Evolutionary conservation across 306 rosid species (phyloP).

Genomic region (Castanea sativa): DNA sequence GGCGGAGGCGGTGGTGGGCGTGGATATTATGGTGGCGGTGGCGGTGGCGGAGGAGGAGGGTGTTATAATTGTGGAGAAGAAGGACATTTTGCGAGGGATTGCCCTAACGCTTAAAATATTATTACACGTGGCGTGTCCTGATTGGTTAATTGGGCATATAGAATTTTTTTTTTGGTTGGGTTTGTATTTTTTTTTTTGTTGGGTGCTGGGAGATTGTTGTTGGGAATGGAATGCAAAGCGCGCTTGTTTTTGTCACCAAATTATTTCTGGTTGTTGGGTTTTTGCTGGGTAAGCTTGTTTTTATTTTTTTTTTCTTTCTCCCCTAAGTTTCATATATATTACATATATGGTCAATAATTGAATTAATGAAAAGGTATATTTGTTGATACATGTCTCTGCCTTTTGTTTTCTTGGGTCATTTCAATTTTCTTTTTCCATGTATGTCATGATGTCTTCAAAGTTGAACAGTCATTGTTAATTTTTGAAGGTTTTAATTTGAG

Average conservation of each 20-base stretch:
- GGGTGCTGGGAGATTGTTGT: conserved; percentile 15
- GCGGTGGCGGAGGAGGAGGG: conserved; percentile 28
- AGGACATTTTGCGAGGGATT: conserved; percentile 86
- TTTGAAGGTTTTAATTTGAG: neutral
- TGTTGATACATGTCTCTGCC: neutral
- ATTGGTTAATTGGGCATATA: neutral
- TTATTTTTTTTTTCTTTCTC: neutral
- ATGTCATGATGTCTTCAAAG: neutral
- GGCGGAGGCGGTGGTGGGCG: conserved; percentile 32
- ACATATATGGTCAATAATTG: conserved; percentile 4
- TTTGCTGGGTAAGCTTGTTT: conserved; percentile 24
- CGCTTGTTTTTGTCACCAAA: conserved; percentile 2
- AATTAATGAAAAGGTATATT: conserved; percentile 6
- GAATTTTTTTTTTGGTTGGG: neutral
- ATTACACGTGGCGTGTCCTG: conserved; percentile 20
- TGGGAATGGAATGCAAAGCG: conserved; percentile 15
- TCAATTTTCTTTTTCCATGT: neutral
- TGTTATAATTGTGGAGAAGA: conserved; percentile 74
- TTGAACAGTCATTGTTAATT: neutral
- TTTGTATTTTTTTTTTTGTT: conserved; percentile 12
- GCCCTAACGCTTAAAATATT: conserved; percentile 36
- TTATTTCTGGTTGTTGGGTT: conserved; percentile 25
- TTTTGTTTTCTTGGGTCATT: neutral
- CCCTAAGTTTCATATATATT: neutral
- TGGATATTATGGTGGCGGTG: conserved; percentile 17